phyloP scores from a whole-genome alignment of 2,329 filamentous ascomycete genomes.

The Ceratocystis smalleyi region DNA sequence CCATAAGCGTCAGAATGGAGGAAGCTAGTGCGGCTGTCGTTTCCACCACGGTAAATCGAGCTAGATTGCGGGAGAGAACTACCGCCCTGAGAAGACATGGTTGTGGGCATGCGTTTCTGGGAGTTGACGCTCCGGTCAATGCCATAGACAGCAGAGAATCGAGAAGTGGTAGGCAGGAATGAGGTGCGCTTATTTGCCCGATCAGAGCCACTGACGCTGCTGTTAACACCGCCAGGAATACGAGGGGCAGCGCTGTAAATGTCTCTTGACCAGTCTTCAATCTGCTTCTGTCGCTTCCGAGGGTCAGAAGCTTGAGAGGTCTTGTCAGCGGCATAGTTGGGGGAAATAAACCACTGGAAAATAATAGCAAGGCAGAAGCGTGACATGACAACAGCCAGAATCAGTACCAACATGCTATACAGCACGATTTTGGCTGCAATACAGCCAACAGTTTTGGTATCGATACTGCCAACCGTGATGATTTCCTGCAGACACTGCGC shows the following conservation, averaged over 20 bases:
- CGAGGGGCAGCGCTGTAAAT: slow-evolving; percentile 85
- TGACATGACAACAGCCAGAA: slow-evolving; percentile 69
- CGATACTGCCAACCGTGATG: slow-evolving; percentile 87
- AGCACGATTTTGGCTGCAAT: slow-evolving; percentile 95
- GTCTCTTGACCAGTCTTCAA: slow-evolving; percentile 95
- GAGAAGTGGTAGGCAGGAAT: slow-evolving; percentile 84
- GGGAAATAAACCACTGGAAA: slow-evolving; percentile 93
- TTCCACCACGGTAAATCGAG: slow-evolving; percentile 52
- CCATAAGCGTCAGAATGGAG: slow-evolving; percentile 43
- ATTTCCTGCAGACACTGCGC: slow-evolving; percentile 83
- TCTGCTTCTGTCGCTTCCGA: slow-evolving; percentile 77
- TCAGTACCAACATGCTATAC: slow-evolving; percentile 83
- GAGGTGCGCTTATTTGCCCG: slow-evolving; percentile 66
- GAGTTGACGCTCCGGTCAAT: slow-evolving; percentile 42
- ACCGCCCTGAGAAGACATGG: slow-evolving; percentile 78
- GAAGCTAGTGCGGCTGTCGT: slow-evolving; percentile 50
- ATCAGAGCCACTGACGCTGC: slow-evolving; percentile 48
- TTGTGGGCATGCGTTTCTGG: slow-evolving; percentile 52
- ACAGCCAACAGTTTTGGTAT: slow-evolving; percentile 90
- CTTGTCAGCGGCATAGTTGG: slow-evolving; percentile 68
- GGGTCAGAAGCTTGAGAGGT: slow-evolving; percentile 69
- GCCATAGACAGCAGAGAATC: slow-evolving; percentile 83
- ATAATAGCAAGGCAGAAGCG: slow-evolving; percentile 80
- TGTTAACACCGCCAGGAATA: slow-evolving; percentile 57
- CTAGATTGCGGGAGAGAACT: slow-evolving; percentile 51